Evolutionary conservation across 306 rosid species (phyloP).

Genomic region (Herpetospermum pedunculosum): DNA sequence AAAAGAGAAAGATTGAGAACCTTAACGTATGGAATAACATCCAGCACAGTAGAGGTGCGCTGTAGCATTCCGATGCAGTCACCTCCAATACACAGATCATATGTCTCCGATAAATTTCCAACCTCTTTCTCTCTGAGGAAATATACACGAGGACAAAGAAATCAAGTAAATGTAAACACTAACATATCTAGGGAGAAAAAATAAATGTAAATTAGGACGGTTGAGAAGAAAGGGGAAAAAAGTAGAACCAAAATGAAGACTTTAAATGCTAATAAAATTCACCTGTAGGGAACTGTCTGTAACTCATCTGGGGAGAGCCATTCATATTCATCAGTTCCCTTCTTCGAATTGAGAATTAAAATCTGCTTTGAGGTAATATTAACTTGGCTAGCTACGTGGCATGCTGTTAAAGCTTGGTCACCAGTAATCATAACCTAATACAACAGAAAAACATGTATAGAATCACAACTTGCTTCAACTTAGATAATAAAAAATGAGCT

Average conservation of each 20-base stretch:
- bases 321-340: slow-evolving; percentile 44
- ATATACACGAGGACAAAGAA: not conserved
- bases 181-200: not conserved
- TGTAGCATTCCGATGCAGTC: slow-evolving; percentile 90
- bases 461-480: not conserved
- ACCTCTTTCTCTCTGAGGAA: slow-evolving; percentile 65
- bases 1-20: slow-evolving; percentile 20
- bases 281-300: slow-evolving; percentile 61
- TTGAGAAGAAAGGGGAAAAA: not conserved
- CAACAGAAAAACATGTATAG: not conserved
- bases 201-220: not conserved
- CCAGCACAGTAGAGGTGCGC: slow-evolving; percentile 56
- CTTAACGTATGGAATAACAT: slow-evolving; percentile 83
- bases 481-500: not conserved
- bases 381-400: slow-evolving; percentile 98
- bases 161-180: not conserved
- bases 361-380: slow-evolving; percentile 82
- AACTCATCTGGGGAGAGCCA: slow-evolving; percentile 94
- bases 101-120: slow-evolving; percentile 63
- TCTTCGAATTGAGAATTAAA: slow-evolving; percentile 57
- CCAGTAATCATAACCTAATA: slow-evolving; percentile 96
- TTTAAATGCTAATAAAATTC: not conserved
- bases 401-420: slow-evolving; percentile 99
- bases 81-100: slow-evolving; percentile 95
- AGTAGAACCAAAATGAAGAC: not conserved